Evolutionary conservation across 768 basidiomycete genomes (phyloP).

Genomic region (Panellus pusillus): DNA sequence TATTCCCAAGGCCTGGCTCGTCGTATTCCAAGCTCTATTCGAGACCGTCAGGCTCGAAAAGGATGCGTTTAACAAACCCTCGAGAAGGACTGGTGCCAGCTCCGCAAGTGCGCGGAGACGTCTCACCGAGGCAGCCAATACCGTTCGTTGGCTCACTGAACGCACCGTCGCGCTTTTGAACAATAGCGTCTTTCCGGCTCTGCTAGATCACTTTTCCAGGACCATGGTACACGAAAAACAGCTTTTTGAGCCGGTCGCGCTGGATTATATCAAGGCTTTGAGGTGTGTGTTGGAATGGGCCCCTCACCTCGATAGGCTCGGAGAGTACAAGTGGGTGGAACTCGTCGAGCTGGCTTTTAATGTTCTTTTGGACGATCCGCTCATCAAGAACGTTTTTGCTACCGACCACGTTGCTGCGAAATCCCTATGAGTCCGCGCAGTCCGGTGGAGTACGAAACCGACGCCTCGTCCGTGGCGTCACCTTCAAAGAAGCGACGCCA

Average conservation of each 20-base stretch:
- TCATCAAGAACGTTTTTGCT: constrained; percentile 33
- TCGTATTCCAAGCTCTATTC: constrained; percentile 75
- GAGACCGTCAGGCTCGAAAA: constrained; percentile 64
- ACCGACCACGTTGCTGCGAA: constrained; percentile 25
- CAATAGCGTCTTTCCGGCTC: constrained; percentile 49
- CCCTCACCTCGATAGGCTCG: constrained; percentile 80
- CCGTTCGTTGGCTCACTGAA: constrained; percentile 75
- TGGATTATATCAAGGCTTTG: constrained; percentile 82
- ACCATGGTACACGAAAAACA: constrained; percentile 53
- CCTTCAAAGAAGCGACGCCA: constrained; percentile 41
- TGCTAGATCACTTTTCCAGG: constrained; percentile 66
- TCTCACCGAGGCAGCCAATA: constrained; percentile 63
- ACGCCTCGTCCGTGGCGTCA: constrained; percentile 23
- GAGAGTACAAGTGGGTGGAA: constrained; percentile 61
- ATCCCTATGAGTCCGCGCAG: constrained; percentile 1
- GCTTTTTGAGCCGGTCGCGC: constrained; percentile 63
- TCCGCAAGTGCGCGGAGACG: constrained; percentile 53
- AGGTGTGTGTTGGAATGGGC: constrained; percentile 59
- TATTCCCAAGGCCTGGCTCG: constrained; percentile 52
- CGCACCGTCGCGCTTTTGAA: constrained; percentile 56
- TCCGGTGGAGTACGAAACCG: constrained; percentile 23
- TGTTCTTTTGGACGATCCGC: constrained; percentile 63
- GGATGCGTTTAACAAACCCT: constrained; percentile 42
- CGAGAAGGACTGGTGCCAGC: constrained; percentile 38
- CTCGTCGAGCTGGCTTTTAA: constrained; percentile 77